Percentiles rank a stretch among this genome's conserved stretches.
Evolutionary conservation across 768 basidiomycete genomes (phyloP).

Genomic region (Lactarius sp.): DNA sequence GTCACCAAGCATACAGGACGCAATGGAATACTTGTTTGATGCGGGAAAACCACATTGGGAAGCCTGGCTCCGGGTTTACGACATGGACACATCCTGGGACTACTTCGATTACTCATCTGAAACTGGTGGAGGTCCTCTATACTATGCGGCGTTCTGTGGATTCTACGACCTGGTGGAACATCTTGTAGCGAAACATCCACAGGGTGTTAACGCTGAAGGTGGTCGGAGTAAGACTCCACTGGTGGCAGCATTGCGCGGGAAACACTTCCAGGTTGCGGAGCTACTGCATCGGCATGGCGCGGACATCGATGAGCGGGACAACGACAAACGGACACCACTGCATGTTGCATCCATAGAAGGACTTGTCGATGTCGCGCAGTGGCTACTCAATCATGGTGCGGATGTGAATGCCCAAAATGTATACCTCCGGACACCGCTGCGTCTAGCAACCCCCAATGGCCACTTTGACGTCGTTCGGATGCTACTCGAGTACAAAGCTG

Average conservation of each 20-base stretch:
- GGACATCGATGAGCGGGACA: background rate
- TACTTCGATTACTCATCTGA: background rate
- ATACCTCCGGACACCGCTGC: background rate
- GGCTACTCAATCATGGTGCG: background rate
- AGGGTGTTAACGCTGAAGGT: background rate
- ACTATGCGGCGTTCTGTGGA: constrained; percentile 4
- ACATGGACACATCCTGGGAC: background rate
- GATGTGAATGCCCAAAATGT: background rate
- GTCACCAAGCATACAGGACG: background rate
- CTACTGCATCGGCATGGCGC: background rate
- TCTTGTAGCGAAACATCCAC: background rate
- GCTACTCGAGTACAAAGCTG: background rate
- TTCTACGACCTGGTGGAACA: background rate
- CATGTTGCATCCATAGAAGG: fast-evolving
- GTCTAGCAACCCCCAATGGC: background rate
- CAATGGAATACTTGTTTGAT: constrained; percentile 5
- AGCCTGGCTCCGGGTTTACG: background rate
- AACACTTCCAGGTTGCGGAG: background rate
- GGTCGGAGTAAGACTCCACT: background rate
- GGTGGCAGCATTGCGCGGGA: constrained; percentile 4
- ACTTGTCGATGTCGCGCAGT: background rate
- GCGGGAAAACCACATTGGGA: background rate
- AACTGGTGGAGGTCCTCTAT: background rate
- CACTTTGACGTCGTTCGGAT: background rate
- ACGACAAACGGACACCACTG: fast-evolving